Percentiles rank a stretch among this genome's conserved stretches.
These are phyloP conservation scores for Coemansia sp. DNA, from an alignment of 192 early-diverging fungal genomes.

Conservation along the genomic window DNA sequence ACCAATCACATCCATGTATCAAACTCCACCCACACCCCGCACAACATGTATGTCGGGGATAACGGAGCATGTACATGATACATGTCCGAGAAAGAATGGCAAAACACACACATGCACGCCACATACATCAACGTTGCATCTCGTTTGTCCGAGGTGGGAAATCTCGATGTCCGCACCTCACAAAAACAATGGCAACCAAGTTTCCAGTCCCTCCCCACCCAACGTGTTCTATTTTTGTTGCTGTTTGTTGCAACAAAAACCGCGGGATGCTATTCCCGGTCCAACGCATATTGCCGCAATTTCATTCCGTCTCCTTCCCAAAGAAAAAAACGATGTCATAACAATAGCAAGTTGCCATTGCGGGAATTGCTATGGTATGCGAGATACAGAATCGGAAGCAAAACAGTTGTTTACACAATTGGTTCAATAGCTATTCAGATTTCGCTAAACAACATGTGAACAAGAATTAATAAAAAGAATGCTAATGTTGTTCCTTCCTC, in stretches of 20 bases:
- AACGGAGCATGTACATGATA: not conserved
- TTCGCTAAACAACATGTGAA: too few species aligned
- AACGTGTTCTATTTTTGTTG: not conserved
- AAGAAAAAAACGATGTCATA: too few species aligned
- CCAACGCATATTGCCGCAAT: not conserved
- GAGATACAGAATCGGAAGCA: not conserved
- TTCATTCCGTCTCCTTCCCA: not conserved
- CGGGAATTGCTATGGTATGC: too few species aligned
- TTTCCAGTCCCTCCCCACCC: too few species aligned
- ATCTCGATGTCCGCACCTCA: not conserved
- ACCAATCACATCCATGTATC: not conserved
- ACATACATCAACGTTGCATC: too few species aligned
- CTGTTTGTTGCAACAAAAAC: not conserved
- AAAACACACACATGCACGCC: not conserved
- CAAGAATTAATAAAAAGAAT: not conserved
- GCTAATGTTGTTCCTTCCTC: too few species aligned
- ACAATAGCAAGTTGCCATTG: too few species aligned
- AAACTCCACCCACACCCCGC: too few species aligned
- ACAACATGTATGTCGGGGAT: not conserved
- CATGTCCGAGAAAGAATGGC: not conserved
- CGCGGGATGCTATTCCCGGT: not conserved
- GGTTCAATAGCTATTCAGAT: too few species aligned
- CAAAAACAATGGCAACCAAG: not conserved
- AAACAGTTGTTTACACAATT: not conserved
- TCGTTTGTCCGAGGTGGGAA: not conserved